Evolutionary conservation across 768 basidiomycete species (phyloP).

Genomic region (Phaffia australis): DNA sequence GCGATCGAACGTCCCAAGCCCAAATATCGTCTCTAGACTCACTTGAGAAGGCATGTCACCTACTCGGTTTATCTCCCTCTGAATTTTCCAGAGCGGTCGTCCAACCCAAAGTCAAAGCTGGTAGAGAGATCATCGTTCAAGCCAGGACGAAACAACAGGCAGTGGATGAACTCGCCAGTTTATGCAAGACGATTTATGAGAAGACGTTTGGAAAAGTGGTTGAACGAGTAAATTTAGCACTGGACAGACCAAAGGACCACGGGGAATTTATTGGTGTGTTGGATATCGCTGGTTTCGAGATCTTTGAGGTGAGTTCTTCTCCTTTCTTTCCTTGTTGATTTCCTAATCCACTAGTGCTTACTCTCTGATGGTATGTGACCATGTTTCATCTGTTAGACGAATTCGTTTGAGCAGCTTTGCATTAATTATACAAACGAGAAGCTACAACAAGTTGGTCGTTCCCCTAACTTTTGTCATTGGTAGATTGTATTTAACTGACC

Average conservation of each 20-base stretch:
- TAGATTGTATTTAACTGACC: neutral
- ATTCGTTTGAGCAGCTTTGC: conserved; percentile 91
- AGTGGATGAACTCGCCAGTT: conserved; percentile 74
- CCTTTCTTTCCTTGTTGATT: neutral
- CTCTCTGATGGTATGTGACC: neutral
- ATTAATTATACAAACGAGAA: conserved; percentile 99
- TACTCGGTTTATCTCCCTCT: conserved; percentile 73
- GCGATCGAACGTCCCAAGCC: conserved; percentile 72
- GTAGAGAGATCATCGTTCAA: conserved; percentile 93
- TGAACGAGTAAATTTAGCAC: conserved; percentile 83
- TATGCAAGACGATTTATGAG: conserved; percentile 94
- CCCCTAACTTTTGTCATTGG: neutral
- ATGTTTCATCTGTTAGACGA: conserved; percentile 42
- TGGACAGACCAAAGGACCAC: conserved; percentile 74
- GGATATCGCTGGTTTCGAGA: conserved; percentile 99
- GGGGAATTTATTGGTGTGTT: conserved; percentile 96
- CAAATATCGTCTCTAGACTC: conserved; percentile 40
- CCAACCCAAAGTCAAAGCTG: conserved; percentile 81
- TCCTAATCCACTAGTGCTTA: neutral
- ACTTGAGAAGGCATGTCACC: conserved; percentile 62
- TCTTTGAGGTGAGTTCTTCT: conserved; percentile 42
- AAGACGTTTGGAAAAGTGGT: conserved; percentile 90
- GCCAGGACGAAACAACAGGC: conserved; percentile 85
- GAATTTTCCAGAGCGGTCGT: conserved; percentile 84
- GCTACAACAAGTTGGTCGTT: conserved; percentile 65